Conservation (phyloP, 192 early-diverging fungal species). For the Mortierella hygrophila region DNA sequence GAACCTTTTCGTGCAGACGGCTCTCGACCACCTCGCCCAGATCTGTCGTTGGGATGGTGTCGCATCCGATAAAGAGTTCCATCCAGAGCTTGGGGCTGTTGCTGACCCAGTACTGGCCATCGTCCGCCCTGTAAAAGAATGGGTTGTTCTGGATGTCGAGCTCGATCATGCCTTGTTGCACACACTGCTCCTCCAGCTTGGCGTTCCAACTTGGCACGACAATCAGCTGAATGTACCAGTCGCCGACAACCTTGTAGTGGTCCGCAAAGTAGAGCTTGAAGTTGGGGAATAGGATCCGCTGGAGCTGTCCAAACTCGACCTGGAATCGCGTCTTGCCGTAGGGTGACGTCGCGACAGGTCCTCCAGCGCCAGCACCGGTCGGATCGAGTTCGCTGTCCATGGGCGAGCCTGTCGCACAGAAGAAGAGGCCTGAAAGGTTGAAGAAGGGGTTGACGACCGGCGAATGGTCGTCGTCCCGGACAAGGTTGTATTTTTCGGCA, state of each 20-base stretch:
- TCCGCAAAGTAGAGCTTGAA: slow-evolving; percentile 57
- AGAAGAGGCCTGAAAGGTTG: slow-evolving; percentile 52
- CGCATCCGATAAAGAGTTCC: slow-evolving; percentile 56
- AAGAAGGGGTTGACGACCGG: slow-evolving; percentile 48
- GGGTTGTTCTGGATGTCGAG: slow-evolving; percentile 48
- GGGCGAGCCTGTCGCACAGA: slow-evolving; percentile 52
- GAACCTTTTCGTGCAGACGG: slow-evolving; percentile 50
- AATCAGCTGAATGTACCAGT: slow-evolving; percentile 55
- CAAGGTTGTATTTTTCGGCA: slow-evolving; percentile 56
- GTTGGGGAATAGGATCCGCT: slow-evolving; percentile 37
- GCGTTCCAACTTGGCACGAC: slow-evolving; percentile 56
- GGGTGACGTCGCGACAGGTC: slow-evolving; percentile 47
- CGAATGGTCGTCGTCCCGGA: slow-evolving; percentile 53
- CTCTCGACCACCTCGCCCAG: slow-evolving; percentile 51
- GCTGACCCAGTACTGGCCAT: slow-evolving; percentile 54
- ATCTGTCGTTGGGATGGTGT: slow-evolving; percentile 52
- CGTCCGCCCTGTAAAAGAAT: slow-evolving; percentile 53
- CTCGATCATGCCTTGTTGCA: slow-evolving; percentile 46
- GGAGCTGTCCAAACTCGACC: slow-evolving; percentile 53
- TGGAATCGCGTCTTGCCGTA: slow-evolving; percentile 52
- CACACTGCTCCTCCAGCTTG: slow-evolving; percentile 41
- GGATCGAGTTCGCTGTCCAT: slow-evolving; percentile 32
- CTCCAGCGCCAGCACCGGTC: slow-evolving; percentile 53
- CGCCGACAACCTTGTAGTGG: slow-evolving; percentile 51
- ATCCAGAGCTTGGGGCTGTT: slow-evolving; percentile 55